These are phyloP conservation scores for Reutealis trisperma DNA, from an alignment of 345 rosid species.

Conservation along the genomic window DNA sequence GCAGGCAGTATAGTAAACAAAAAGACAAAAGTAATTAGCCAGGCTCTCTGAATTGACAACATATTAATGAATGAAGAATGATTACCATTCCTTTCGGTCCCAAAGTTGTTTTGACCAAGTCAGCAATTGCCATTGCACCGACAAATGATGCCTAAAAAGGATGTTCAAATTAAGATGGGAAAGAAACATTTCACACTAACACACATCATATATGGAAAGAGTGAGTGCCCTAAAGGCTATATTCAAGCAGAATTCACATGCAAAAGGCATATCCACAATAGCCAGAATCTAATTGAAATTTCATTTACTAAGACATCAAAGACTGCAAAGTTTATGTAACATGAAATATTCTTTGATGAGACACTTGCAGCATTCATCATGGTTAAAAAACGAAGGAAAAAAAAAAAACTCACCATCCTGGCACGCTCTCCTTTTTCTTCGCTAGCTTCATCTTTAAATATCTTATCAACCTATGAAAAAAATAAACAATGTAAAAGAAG, in stretches of 20 bases:
- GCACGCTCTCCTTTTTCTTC: slow-evolving; percentile 98
- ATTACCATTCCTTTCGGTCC: slow-evolving; percentile 99
- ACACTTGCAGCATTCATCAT: neutral
- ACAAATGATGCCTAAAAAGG: slow-evolving; percentile 74
- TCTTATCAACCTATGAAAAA: slow-evolving; percentile 53
- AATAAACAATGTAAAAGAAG: slow-evolving; percentile 10
- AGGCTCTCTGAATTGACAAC: neutral
- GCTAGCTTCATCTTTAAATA: slow-evolving; percentile 86
- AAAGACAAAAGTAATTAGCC: too few relatives aligned
- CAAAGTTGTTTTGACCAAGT: slow-evolving; percentile 88
- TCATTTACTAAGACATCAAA: neutral
- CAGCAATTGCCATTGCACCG: slow-evolving; percentile 94
- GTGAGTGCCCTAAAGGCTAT: neutral
- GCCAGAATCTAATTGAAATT: neutral
- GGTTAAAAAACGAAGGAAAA: neutral
- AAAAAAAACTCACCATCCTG: slow-evolving; percentile 64
- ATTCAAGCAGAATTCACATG: neutral
- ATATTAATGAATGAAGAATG: slow-evolving; percentile 4
- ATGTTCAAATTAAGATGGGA: neutral
- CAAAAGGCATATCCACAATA: neutral
- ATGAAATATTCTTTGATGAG: neutral
- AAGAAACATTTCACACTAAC: neutral
- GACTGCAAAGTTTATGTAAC: too few relatives aligned
- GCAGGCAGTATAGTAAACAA: neutral
- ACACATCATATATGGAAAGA: neutral